phyloP scores from a whole-genome alignment of 2,329 filamentous ascomycete species.

The Elsinoe necatrix region DNA sequence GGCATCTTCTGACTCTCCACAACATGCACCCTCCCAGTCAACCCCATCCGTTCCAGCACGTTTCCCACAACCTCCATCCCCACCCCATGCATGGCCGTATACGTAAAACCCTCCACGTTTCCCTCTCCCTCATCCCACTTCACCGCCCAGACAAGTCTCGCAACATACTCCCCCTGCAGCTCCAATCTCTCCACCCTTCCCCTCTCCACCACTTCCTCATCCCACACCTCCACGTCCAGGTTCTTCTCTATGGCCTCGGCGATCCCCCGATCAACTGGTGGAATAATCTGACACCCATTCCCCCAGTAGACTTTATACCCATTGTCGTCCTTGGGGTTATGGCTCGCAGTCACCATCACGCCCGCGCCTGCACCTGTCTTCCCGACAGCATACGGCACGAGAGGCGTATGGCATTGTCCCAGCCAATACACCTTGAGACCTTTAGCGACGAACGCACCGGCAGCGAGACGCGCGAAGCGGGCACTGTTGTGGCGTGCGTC shows the following conservation, averaged over 20 bases:
- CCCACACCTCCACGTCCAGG: conserved; percentile 44
- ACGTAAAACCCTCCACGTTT: conserved; percentile 25
- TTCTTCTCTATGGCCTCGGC: conserved; percentile 49
- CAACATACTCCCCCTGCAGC: conserved; percentile 1
- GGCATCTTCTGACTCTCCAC: conserved; percentile 47
- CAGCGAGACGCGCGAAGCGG: conserved; percentile 52
- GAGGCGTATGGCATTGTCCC: conserved; percentile 50
- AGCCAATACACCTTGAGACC: conserved; percentile 54
- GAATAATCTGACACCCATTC: conserved; percentile 58
- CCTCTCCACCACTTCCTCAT: conserved; percentile 19
- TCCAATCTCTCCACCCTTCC: conserved; percentile 1
- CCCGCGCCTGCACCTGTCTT: conserved; percentile 48
- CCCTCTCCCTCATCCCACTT: conserved; percentile 17
- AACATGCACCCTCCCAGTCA: conserved; percentile 39
- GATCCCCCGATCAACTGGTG: conserved; percentile 53
- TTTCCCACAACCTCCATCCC: conserved; percentile 42
- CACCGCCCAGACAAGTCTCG: neutral
- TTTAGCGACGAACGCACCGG: conserved; percentile 51
- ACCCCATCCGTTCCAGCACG: conserved; percentile 32
- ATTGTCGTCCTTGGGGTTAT: conserved; percentile 57
- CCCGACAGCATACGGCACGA: conserved; percentile 53
- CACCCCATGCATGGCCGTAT: conserved; percentile 51
- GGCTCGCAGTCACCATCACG: conserved; percentile 59
- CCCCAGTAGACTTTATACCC: conserved; percentile 61
- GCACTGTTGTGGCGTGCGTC: conserved; percentile 56